Evolutionary conservation across 176 grass and related monocot genomes (phyloP), one percentile per base, ranked within the genome.

Genomic region (Puya raimondii): DNA sequence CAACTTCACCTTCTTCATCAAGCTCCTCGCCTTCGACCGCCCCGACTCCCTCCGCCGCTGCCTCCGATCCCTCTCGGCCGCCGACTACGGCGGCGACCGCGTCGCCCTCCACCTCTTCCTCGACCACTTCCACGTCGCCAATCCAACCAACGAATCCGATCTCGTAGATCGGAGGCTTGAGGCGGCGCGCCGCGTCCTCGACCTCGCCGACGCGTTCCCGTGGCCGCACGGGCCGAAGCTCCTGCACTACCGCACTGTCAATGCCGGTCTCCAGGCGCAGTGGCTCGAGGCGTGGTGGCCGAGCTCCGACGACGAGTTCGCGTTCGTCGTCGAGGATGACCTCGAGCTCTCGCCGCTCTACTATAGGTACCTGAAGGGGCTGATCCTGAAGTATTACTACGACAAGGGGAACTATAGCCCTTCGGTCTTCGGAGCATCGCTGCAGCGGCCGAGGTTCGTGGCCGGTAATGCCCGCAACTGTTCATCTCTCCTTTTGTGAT

Each of bases 251-350:
- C 84, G 89, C 48, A 73, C 81, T 0, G 50, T 77, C 64, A 97
- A 97, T 64, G 89, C 56, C 26, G 89, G 89, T 18, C 89, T 97
- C 64, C 94, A 97, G 78, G 86, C 86, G 29, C 94, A 97, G 75
- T 97, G 94, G 94, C 78, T 97, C 48, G 89, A 97, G 72, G 94
- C 94, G 0, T 97, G 94, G 94, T 97, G 89, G 94, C 94, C 94
- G 1, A 74, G 68, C 74, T 97, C 94, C 1, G 80, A 97, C 68
- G 75, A 97, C 71, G 94, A 97, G 63, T 97, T 97, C 68, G 94
- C 82, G 33, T 97, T 97, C 74, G 74, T 97, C 33, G 94, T 97
- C 12, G 94, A 97, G 74, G 94, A 97, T 51, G 94, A 97, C 51
- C 85, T 97, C 52, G 77, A 97, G 86, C 81, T 97, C 9, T 97